These are phyloP conservation scores for Phanerochaete sordida DNA, from an alignment of 768 basidiomycete genomes.

Conservation along the genomic window DNA sequence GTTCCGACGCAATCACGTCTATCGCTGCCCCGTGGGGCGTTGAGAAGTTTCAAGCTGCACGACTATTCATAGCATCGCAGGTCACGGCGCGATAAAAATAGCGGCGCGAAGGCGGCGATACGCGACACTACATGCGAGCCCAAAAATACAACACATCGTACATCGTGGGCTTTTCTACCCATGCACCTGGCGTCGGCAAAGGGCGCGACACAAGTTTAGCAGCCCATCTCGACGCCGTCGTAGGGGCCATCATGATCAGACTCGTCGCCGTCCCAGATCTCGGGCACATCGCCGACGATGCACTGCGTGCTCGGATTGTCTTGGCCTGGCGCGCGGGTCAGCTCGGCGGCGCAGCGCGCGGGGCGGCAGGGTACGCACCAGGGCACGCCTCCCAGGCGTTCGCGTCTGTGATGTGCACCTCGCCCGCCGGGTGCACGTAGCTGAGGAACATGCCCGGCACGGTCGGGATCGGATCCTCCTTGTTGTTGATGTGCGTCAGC, in stretches of 20 bases:
- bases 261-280: conserved; percentile 42
- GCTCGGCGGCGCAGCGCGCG: too few species aligned
- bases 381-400: conserved; percentile 53
- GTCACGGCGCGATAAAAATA: neutral
- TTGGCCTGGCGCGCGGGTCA: too few species aligned
- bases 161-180: neutral
- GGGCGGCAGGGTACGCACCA: conserved; percentile 18
- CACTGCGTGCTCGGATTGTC: conserved; percentile 55
- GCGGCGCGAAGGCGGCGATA: neutral
- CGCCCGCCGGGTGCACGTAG: conserved; percentile 42
- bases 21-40: too few species aligned
- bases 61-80: neutral
- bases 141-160: neutral
- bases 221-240: conserved; percentile 24
- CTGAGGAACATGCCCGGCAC: conserved; percentile 34
- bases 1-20: too few species aligned
- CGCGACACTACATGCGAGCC: neutral
- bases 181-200: neutral
- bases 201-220: conserved; percentile 4
- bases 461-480: conserved; percentile 37
- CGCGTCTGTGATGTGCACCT: conserved; percentile 38
- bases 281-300: conserved; percentile 50
- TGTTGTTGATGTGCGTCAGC: conserved; percentile 56
- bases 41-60: neutral
- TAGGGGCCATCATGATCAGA: conserved; percentile 42